Evolutionary conservation across 306 rosid genomes (phyloP).

Genomic region (Crotalaria pallida): DNA sequence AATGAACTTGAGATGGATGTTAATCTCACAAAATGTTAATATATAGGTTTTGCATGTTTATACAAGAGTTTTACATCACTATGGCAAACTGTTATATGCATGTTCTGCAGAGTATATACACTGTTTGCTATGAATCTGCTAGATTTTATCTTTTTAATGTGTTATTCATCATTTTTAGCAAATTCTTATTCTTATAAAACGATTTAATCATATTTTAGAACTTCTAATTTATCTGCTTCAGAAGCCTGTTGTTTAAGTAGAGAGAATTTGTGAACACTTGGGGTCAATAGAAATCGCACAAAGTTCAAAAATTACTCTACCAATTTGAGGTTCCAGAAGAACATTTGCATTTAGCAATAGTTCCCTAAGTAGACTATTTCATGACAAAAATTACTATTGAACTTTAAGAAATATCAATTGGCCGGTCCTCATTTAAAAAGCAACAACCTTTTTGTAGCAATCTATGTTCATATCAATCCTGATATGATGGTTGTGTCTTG

Average conservation of each 20-base stretch:
- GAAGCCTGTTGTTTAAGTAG: conserved; percentile 41
- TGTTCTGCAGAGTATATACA: background rate
- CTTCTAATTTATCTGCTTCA: conserved; percentile 35
- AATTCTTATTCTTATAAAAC: background rate
- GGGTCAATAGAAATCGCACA: conserved; percentile 28
- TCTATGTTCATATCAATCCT: conserved; percentile 13
- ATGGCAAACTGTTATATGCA: background rate
- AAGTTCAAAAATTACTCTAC: too few relatives aligned
- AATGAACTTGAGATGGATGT: background rate
- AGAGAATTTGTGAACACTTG: conserved; percentile 41
- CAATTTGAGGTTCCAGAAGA: too few relatives aligned
- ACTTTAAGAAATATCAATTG: background rate
- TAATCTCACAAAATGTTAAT: background rate
- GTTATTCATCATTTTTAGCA: background rate
- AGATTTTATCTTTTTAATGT: too few relatives aligned
- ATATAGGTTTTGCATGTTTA: background rate
- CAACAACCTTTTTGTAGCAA: background rate
- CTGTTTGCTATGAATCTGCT: background rate
- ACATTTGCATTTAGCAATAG: background rate
- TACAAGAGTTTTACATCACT: background rate
- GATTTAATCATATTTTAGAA: background rate
- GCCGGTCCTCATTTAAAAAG: background rate
- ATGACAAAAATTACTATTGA: background rate
- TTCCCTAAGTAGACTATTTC: conserved; percentile 29
- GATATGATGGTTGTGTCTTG: background rate